These are phyloP conservation scores for Candida easanensis DNA, from an alignment of 805 yeast species.

Conservation along the genomic window DNA sequence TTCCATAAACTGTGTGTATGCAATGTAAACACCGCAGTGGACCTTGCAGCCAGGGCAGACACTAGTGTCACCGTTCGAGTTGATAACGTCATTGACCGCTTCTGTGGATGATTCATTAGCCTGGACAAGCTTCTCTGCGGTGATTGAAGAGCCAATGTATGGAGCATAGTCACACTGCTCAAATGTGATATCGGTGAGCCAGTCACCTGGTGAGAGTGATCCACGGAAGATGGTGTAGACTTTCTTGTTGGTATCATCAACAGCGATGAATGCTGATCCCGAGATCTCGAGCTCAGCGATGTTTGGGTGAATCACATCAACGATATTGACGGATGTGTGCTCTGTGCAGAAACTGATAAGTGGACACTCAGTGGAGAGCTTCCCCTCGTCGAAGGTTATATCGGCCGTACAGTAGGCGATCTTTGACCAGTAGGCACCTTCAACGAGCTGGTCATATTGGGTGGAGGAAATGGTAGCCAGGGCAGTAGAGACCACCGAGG, in stretches of 20 bases:
- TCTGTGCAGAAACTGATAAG: slow-evolving; percentile 16
- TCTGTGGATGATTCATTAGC: not conserved
- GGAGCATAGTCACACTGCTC: slow-evolving; percentile 48
- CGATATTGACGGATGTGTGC: slow-evolving; percentile 3
- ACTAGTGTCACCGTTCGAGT: slow-evolving; percentile 6
- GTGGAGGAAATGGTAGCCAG: slow-evolving; percentile 5
- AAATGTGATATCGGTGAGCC: slow-evolving; percentile 57
- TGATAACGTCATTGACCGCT: not conserved
- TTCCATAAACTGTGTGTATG: slow-evolving; percentile 41
- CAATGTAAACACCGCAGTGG: slow-evolving; percentile 62
- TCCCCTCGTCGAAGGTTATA: slow-evolving; percentile 7
- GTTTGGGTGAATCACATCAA: slow-evolving; percentile 15
- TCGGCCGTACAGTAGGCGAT: slow-evolving; percentile 20
- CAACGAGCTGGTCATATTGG: slow-evolving; percentile 14
- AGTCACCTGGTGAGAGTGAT: slow-evolving; percentile 56
- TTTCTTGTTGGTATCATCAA: slow-evolving; percentile 42
- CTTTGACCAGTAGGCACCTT: slow-evolving; percentile 18
- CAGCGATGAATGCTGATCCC: slow-evolving; percentile 55
- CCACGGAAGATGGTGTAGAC: slow-evolving; percentile 62
- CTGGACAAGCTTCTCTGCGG: slow-evolving; percentile 3
- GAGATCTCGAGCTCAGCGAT: slow-evolving; percentile 35
- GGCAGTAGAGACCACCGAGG: not conserved
- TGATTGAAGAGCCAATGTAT: slow-evolving; percentile 10
- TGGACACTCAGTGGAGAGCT: slow-evolving; percentile 16
- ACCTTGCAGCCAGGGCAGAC: slow-evolving; percentile 52